A percentile compares a stretch with the other conserved stretches of the same genome.
phyloP scores from a whole-genome alignment of 495 filamentous ascomycete genomes.

The Terfezia boudieri region DNA sequence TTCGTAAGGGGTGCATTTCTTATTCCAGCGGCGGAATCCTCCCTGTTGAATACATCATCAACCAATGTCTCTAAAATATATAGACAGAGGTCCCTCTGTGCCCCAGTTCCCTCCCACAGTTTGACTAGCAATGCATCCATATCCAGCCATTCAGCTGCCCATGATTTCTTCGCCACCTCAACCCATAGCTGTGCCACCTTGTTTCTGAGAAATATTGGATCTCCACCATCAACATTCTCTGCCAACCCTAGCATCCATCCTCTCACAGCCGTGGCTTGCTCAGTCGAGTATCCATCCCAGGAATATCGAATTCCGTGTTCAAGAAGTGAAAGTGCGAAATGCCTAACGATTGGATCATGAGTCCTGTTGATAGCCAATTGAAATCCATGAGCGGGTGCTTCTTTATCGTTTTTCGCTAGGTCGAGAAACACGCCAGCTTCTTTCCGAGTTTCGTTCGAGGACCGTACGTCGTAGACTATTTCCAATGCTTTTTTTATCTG shows the following conservation, averaged over 20 bases:
- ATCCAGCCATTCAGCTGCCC: slow-evolving; percentile 75
- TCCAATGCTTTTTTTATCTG: slow-evolving; percentile 64
- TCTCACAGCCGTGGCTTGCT: slow-evolving; percentile 41
- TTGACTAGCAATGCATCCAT: slow-evolving; percentile 72
- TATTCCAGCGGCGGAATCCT: slow-evolving; percentile 63
- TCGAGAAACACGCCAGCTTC: slow-evolving; percentile 70
- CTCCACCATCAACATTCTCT: slow-evolving; percentile 36
- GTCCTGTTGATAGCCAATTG: slow-evolving; percentile 47
- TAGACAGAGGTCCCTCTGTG: slow-evolving; percentile 34
- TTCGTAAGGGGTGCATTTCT: slow-evolving; percentile 65
- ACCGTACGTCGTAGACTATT: slow-evolving; percentile 61
- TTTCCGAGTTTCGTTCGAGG: slow-evolving; percentile 61
- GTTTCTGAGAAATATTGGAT: slow-evolving; percentile 69
- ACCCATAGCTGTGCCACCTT: slow-evolving; percentile 93
- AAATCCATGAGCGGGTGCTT: slow-evolving; percentile 71
- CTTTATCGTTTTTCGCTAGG: slow-evolving; percentile 47
- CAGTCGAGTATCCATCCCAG: slow-evolving; percentile 44
- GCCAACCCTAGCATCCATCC: slow-evolving; percentile 58
- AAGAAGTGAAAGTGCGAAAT: slow-evolving; percentile 78
- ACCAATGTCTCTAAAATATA: slow-evolving; percentile 77
- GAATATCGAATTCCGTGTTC: slow-evolving; percentile 70
- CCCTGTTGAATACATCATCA: slow-evolving; percentile 78
- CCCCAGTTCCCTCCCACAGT: slow-evolving; percentile 40
- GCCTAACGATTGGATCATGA: slow-evolving; percentile 60
- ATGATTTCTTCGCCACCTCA: slow-evolving; percentile 78